A percentile compares a stretch with the other conserved stretches of the same genome.
phyloP scores from a whole-genome alignment of 306 rosid genomes.

The Clitoria ternatea region DNA sequence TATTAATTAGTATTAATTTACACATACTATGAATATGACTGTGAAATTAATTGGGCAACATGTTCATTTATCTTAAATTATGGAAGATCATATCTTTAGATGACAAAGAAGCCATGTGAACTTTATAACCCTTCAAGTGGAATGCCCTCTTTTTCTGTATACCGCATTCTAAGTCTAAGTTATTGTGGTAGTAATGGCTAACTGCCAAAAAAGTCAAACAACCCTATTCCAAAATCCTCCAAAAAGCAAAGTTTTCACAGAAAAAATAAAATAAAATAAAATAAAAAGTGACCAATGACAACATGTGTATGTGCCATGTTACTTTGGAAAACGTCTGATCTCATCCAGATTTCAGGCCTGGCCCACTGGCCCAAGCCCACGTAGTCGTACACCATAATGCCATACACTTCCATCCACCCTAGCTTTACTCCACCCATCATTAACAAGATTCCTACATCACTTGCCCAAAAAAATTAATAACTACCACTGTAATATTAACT shows the following conservation, averaged over 20 bases:
- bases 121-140: conserved; percentile 14
- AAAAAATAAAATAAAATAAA: background rate
- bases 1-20: too few species aligned
- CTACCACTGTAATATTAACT: background rate
- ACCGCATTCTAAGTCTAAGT: conserved; percentile 17
- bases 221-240: conserved; percentile 26
- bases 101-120: conserved; percentile 13
- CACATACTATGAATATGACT: too few species aligned
- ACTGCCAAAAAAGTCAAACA: conserved; percentile 34
- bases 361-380: conserved; percentile 34
- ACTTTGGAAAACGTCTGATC: conserved; percentile 28
- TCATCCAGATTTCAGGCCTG: conserved; percentile 32
- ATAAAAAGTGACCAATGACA: conserved; percentile 32
- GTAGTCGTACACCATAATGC: conserved; percentile 20
- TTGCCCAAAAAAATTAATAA: conserved; percentile 24
- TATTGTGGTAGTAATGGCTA: conserved; percentile 19
- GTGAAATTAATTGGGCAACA: too few species aligned
- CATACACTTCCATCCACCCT: conserved; percentile 18
- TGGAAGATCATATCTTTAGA: background rate
- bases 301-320: conserved; percentile 32
- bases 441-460: conserved; percentile 9
- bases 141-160: background rate
- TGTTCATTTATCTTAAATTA: conserved; percentile 5
- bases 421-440: background rate
- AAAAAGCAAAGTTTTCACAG: conserved; percentile 20